These are phyloP conservation scores for Rutstroemia sp. DNA, from an alignment of 2,329 filamentous ascomycete species.

Conservation along the genomic window DNA sequence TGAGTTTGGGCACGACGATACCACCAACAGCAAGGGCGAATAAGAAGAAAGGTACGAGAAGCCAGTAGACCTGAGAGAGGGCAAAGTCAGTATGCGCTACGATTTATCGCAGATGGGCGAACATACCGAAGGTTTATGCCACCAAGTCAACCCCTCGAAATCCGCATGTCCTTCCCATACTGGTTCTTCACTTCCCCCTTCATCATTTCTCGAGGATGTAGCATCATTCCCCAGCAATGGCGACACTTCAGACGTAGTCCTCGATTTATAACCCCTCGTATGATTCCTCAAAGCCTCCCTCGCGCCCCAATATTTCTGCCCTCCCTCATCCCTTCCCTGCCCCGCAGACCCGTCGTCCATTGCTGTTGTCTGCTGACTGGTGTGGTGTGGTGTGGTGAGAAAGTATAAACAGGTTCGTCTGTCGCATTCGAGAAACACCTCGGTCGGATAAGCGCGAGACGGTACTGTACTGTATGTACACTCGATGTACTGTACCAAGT, in stretches of 20 bases:
- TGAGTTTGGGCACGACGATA: conserved; percentile 77
- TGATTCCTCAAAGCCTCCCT: conserved; percentile 20
- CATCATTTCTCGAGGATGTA: not conserved
- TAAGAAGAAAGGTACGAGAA: conserved; percentile 71
- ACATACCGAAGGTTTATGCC: conserved; percentile 54
- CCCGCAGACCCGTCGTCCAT: not conserved
- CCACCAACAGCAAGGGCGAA: conserved; percentile 84
- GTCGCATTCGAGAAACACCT: not conserved
- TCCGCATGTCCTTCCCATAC: conserved; percentile 47
- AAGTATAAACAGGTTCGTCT: not conserved
- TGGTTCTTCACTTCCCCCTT: conserved; percentile 10
- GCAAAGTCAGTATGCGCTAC: not conserved
- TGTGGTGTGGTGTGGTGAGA: not conserved
- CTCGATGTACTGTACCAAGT: too few relatives aligned
- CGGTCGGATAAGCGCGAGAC: not conserved
- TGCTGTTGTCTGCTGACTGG: conserved; percentile 1
- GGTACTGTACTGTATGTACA: too few relatives aligned
- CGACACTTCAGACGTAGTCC: conserved; percentile 10
- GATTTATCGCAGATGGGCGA: not conserved
- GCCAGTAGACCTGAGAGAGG: conserved; percentile 64
- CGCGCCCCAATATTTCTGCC: conserved; percentile 19
- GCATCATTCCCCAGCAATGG: conserved; percentile 23
- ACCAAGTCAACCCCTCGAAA: conserved; percentile 55
- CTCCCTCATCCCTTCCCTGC: not conserved
- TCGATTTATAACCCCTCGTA: conserved; percentile 11